A percentile compares a stretch with the other conserved stretches of the same genome.
Evolutionary conservation across 148 eudicot species (phyloP).

Genomic region (Suaeda aralocaspica): DNA sequence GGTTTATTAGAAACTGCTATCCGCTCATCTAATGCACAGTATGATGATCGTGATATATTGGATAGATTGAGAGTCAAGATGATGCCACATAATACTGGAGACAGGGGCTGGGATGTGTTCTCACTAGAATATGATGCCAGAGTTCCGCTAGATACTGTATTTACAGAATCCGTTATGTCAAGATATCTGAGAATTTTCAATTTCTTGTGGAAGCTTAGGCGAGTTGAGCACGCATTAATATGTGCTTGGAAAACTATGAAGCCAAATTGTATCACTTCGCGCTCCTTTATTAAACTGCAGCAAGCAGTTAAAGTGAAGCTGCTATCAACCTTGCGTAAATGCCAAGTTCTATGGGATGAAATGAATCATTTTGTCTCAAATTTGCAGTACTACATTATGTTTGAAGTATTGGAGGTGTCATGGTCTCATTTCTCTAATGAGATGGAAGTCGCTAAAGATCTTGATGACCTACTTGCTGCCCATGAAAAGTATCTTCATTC

Average conservation of each 20-base stretch:
- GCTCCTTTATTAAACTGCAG: constrained; percentile 61
- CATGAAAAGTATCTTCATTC: constrained; percentile 94
- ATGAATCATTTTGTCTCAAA: constrained; percentile 96
- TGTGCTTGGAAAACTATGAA: constrained; percentile 95
- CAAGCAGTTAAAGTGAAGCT: constrained; percentile 61
- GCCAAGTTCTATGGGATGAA: constrained; percentile 97
- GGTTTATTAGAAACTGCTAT: constrained; percentile 90
- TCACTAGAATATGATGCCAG: constrained; percentile 91
- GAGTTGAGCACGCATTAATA: constrained; percentile 92
- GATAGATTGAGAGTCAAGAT: constrained; percentile 89
- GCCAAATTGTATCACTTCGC: constrained; percentile 79
- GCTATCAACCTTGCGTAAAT: constrained; percentile 66
- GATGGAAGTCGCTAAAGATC: constrained; percentile 94
- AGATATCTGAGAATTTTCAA: constrained; percentile 81
- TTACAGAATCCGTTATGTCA: constrained; percentile 89
- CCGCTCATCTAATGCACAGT: constrained; percentile 91
- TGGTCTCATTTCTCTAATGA: constrained; percentile 84
- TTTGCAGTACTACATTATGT: constrained; percentile 98
- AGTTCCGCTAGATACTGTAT: constrained; percentile 78
- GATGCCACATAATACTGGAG: constrained; percentile 96
- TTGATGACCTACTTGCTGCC: constrained; percentile 92
- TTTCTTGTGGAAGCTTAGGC: constrained; percentile 96
- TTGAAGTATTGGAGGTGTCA: constrained; percentile 97
- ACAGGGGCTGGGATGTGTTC: constrained; percentile 97
- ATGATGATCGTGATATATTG: constrained; percentile 76